Evolutionary conservation across 2,329 filamentous ascomycete species (phyloP).

Genomic region (Nothophoma quercina): DNA sequence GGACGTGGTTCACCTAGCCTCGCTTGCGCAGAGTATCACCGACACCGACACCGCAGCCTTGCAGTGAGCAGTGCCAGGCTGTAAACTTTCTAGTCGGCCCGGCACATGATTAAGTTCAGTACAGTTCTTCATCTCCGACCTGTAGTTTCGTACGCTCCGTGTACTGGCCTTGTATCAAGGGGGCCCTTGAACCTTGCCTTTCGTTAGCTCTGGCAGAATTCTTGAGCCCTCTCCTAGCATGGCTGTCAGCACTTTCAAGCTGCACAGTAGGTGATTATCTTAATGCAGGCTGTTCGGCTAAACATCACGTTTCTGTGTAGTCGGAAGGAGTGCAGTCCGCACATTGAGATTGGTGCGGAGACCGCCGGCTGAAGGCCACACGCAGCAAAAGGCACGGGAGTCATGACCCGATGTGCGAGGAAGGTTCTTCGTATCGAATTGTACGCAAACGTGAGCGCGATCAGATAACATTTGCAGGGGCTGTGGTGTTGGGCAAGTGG

Average conservation of each 20-base stretch:
- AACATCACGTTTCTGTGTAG: not conserved
- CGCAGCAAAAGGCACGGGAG: not conserved
- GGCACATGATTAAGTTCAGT: not conserved
- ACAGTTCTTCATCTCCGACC: constrained; percentile 1
- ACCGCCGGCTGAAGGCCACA: not conserved
- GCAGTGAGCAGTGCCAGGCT: not conserved
- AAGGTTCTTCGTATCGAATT: not conserved
- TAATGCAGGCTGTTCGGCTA: not conserved
- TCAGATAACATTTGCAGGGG: not conserved
- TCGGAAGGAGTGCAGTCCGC: constrained; percentile 3
- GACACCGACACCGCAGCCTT: constrained; percentile 1
- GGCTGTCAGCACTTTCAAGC: constrained; percentile 11
- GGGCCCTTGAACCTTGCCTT: not conserved
- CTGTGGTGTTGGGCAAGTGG: not conserved
- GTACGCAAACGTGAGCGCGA: not conserved
- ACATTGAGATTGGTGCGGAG: constrained; percentile 1
- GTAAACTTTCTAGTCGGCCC: constrained; percentile 1
- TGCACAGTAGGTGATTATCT: not conserved
- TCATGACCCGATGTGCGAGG: constrained; percentile 1
- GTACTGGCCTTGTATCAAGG: not conserved
- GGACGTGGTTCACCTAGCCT: not conserved
- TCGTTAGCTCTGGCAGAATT: constrained; percentile 9
- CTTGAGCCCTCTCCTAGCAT: not conserved
- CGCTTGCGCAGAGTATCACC: constrained; percentile 4
- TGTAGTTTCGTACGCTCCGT: not conserved